Evolutionary conservation across 2,329 filamentous ascomycete genomes (phyloP), one percentile per base, ranked within the genome.

Genomic region (Periconia sp.): DNA sequence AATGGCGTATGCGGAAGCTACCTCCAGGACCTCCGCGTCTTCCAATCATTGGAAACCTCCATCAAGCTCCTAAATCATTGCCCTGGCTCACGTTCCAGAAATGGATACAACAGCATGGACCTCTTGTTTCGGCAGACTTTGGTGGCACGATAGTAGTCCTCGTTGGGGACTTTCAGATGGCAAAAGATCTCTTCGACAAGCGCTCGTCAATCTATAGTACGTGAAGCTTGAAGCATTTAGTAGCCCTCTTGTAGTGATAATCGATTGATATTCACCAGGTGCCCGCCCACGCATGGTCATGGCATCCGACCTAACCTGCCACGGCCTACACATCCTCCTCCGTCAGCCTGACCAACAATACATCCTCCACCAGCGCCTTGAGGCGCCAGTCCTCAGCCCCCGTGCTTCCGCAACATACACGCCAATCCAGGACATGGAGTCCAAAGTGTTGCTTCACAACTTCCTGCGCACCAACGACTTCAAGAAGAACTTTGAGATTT

Each of bases 151-250:
- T 56, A 13, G 50, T 69, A 5, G 62, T 72, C 12, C 40, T 64
- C 63, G 70, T 82, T 43, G 76, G 77, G 44, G 73, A 77, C 33
- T 71, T 73, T 4, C 73, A 73, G 61, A 65, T 70, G 2, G 77
- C 76, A 0, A 74, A 73, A 16, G 77, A 80, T 11, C 59, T 81
- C 9, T 73, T 82, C n/a, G 76, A 79, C 40, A 79, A 78, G 55
- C 71, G 74, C 31, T 74, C 74, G 0, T 72, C 71, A 10, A 73
- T 77, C 40, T 80, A 80, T 54, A 72, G 74, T 4, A 75, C n/a
- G n/a, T n/a, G n/a, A n/a, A n/a, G n/a, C n/a, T n/a, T n/a, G n/a
- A n/a, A n/a, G n/a, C n/a, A n/a, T n/a, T n/a, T n/a, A n/a, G n/a
- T n/a, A n/a, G n/a, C n/a, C n/a, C n/a, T n/a, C n/a, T n/a, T n/a